Base-by-base conservation (phyloP, 2,329 filamentous ascomycete species). In the Talaromyces verruculosus region DNA sequence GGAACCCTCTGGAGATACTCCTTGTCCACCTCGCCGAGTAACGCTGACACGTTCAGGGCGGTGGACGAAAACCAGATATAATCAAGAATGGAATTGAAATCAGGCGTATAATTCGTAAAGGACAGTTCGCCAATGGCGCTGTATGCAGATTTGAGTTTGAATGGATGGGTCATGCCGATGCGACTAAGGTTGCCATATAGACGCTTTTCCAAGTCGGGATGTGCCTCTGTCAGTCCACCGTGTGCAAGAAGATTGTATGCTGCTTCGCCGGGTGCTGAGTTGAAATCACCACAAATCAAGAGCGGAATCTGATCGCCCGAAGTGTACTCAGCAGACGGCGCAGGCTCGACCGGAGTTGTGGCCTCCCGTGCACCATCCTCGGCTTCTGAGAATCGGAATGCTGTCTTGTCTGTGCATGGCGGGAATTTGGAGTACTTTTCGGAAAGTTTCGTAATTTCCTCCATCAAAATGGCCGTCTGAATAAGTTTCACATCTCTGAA, bases 51-150 rank as follows among this genome's bases (percentile, higher is more conserved):
- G 75, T 95, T 91, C 53, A 97, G 83, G 25, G 90, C 88, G 78
- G 95, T 97, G 66, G 92, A 94, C 65, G 93, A 93, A 80, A 96
- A 99, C 93, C 93, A 98, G 73, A 99, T 92, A 79, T 98, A 97
- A 77, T 99, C 95, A 71, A 99, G 91, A 65, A 96, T 91, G 68
- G 93, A 93, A 61, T 88, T 87, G 80, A 97, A 99, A n/a, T 88
- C 88, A 0, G 95, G 93, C 15, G 93, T 96, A 79, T 98, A 99
- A 79, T 99, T 99, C 57, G 95, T 99, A 78, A 97, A 99, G 4
- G 88, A 88, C 72, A 98, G 82, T 76, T 97, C 92, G 66, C 93
- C 91, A 62, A 96, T 89, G 69, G 91, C 87, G 41, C 87, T 87
- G 77, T 99, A 99, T 2, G 93, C 89, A 25, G 95, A 97, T 74